Percentiles rank a stretch among this genome's conserved stretches.
These are phyloP conservation scores for Fusarium coicis DNA, from an alignment of 2,329 filamentous ascomycete species.

Conservation along the genomic window DNA sequence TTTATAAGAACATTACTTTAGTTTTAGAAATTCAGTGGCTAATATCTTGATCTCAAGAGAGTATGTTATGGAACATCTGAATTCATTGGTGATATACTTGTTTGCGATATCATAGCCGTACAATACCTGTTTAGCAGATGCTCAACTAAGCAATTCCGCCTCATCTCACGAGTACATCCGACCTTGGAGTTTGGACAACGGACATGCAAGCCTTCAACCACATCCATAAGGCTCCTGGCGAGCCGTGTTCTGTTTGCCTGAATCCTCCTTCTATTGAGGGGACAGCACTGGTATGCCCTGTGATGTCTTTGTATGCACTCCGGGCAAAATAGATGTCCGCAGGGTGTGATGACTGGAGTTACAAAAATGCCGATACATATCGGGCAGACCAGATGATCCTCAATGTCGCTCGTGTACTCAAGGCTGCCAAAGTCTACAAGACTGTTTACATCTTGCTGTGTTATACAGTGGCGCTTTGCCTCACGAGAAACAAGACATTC, in stretches of 20 bases:
- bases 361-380: not conserved
- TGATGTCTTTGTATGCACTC: not conserved
- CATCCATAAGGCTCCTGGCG: not conserved
- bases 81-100: too few species aligned
- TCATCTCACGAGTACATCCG: not conserved
- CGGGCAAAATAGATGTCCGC: not conserved
- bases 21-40: fast-evolving
- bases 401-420: not conserved
- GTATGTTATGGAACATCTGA: fast-evolving
- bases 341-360: not conserved
- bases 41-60: not conserved
- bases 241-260: not conserved
- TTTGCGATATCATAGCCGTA: fast-evolving
- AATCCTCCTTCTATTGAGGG: not conserved
- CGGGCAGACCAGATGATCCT: not conserved
- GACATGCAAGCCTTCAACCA: not conserved
- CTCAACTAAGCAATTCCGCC: not conserved
- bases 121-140: not conserved
- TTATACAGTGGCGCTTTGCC: not conserved
- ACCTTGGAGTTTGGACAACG: not conserved
- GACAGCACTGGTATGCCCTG: not conserved
- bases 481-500: not conserved
- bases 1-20: not conserved
- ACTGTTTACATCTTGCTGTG: not conserved
- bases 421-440: not conserved